Conservation (phyloP, 495 filamentous ascomycete species). For the Aspergillus cristatus region DNA sequence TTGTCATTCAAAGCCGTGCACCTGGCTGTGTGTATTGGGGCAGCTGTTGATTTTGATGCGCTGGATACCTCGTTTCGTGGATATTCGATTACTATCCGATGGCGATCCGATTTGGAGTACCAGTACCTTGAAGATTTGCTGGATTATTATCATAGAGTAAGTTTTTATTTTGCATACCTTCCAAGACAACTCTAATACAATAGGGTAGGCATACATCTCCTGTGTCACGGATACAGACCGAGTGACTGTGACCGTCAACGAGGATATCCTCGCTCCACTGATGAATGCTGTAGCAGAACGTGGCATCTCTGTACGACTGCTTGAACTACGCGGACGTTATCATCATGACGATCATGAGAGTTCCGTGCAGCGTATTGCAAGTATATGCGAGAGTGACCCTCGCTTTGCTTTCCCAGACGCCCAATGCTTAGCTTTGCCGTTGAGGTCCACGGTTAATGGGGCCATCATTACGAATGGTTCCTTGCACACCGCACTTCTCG, state of each 20-base stretch:
- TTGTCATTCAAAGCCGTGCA: constrained; percentile 19
- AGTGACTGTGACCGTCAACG: constrained; percentile 30
- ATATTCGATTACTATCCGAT: constrained; percentile 17
- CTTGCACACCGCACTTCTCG: constrained; percentile 7
- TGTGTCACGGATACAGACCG: constrained; percentile 28
- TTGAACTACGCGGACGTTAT: constrained; percentile 31
- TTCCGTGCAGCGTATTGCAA: constrained; percentile 5
- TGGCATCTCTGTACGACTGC: constrained; percentile 16
- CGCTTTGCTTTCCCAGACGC: constrained; percentile 11
- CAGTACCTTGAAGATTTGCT: neutral
- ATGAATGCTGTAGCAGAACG: constrained; percentile 14
- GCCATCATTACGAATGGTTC: constrained; percentile 4
- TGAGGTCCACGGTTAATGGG: constrained; percentile 12
- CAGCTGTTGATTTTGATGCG: constrained; percentile 29
- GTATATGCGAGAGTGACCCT: constrained; percentile 8
- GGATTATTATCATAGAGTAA: neutral
- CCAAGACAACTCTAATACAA: neutral
- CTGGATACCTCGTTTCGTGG: neutral
- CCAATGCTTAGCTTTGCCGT: constrained; percentile 2
- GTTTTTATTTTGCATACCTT: constrained; percentile 5
- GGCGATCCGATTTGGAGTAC: constrained; percentile 12
- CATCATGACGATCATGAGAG: constrained; percentile 17
- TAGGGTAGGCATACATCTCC: constrained; percentile 38
- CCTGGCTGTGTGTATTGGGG: constrained; percentile 28
- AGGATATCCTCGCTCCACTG: constrained; percentile 10